A percentile compares a stretch with the other conserved stretches of the same genome.
phyloP scores from a whole-genome alignment of 345 rosid species.

The Syzygium grande region DNA sequence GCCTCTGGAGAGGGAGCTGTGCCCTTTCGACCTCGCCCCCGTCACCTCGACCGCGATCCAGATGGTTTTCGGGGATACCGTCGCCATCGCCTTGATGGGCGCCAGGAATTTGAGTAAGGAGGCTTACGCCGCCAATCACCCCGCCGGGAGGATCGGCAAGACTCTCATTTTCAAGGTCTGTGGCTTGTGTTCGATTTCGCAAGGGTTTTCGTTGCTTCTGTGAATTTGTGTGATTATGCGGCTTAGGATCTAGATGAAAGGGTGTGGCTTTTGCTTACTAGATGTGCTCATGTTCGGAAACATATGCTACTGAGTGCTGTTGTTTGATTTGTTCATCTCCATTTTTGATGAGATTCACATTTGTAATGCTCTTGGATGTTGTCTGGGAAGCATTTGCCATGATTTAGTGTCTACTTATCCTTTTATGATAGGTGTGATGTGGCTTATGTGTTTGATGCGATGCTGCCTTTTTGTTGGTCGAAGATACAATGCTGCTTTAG shows the following conservation, averaged over 20 bases:
- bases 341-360: background rate
- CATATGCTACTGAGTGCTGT: background rate
- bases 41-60: slow-evolving; percentile 97
- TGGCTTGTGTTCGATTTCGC: background rate
- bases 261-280: background rate
- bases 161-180: slow-evolving; percentile 84
- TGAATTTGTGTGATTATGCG: background rate
- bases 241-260: background rate
- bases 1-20: slow-evolving; percentile 81
- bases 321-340: background rate
- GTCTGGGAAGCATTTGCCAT: background rate
- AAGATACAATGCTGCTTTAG: background rate
- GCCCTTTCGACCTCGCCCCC: slow-evolving; percentile 93
- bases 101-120: slow-evolving; percentile 80
- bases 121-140: slow-evolving; percentile 88
- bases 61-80: slow-evolving; percentile 98
- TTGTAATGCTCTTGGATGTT: background rate
- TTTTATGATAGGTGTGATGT: background rate
- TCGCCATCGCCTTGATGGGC: slow-evolving; percentile 90
- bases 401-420: background rate
- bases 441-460: background rate
- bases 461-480: background rate
- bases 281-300: background rate
- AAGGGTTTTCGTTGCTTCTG: background rate
- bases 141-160: slow-evolving; percentile 94